Evolutionary conservation across 2,329 filamentous ascomycete genomes (phyloP).

Genomic region (Tricladium varicosporioides): DNA sequence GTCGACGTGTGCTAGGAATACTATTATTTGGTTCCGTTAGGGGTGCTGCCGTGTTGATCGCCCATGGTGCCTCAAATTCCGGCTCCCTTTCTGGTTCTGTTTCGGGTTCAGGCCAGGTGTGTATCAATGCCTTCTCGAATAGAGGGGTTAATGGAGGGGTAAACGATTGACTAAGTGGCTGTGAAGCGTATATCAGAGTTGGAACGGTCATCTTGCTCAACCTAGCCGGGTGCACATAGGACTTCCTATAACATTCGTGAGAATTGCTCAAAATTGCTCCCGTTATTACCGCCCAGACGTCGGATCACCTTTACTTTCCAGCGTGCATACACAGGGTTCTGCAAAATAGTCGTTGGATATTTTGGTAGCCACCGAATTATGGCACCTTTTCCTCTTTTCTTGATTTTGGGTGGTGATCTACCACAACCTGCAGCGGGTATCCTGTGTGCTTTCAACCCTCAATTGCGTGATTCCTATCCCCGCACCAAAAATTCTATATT

Average conservation of each 20-base stretch:
- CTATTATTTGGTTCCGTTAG: slow-evolving; percentile 3
- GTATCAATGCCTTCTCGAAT: slow-evolving; percentile 13
- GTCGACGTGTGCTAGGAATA: slow-evolving; percentile 22
- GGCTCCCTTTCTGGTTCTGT: slow-evolving; percentile 14
- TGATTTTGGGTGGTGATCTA: too few species aligned
- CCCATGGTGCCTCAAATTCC: not conserved
- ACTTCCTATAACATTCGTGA: not conserved
- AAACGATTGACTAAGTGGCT: slow-evolving; percentile 20
- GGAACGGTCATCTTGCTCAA: not conserved
- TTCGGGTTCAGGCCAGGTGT: slow-evolving; percentile 28
- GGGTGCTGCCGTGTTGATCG: not conserved
- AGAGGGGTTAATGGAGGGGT: slow-evolving; percentile 26
- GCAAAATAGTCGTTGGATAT: too few species aligned
- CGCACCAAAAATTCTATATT: too few species aligned
- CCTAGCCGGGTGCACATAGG: not conserved
- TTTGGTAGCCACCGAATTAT: too few species aligned
- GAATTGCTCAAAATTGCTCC: too few species aligned
- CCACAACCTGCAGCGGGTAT: too few species aligned
- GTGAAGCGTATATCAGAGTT: slow-evolving; percentile 15
- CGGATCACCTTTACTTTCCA: too few species aligned
- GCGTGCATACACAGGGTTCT: too few species aligned
- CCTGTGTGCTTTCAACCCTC: too few species aligned
- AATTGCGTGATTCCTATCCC: too few species aligned
- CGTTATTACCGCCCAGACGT: too few species aligned
- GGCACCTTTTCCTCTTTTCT: too few species aligned